Evolutionary conservation across 352 stramenopile genomes (phyloP), one percentile per base, ranked within the genome.

Genomic region (Peronospora tabacina): DNA sequence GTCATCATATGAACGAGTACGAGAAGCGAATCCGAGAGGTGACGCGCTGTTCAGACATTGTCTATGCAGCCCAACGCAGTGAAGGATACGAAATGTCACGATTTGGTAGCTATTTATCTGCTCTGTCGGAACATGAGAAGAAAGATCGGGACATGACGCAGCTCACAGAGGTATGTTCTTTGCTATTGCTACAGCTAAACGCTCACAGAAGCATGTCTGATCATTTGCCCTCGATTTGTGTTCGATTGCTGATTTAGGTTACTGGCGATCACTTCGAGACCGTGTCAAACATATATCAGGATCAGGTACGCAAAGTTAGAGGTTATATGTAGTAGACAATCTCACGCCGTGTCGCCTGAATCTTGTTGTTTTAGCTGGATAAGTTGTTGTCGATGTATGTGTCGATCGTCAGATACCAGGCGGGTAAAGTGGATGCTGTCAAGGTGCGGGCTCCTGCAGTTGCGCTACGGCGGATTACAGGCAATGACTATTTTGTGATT

Each of bases 21-120:
- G 74, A 90, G 38, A 93, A 85, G 47, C 75, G 76, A 24, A 93
- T 93, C 19, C 64, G 65, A 37, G 80, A 90, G 42, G 76, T 93
- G 28, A 89, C 82, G 37, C 72, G 78, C 13, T 91, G 80, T 45
- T 90, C 82, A 7, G 82, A 93, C 44, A 51, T 90, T 20, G 78
- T 93, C 9, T 93, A 93, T 37, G 72, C 75, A 17, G 66, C 80
- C 22, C 80, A 91, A 51, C 66, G 82, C 37, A 73, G 70, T 45
- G 78, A 91, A 73, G 82, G 82, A 7, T 94, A 94, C 45, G 82
- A 94, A 44, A 73, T 91, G 70, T 91, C 82, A 19, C 68, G 82
- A 10, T 94, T 90, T 58, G 82, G 82, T 11, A 90, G 70, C 49
- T 94, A 91, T 54, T 61, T 94, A 22, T 82, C 78, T 12, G 76